A percentile compares a stretch with the other conserved stretches of the same genome.
Evolutionary conservation across 345 rosid species (phyloP).

Genomic region (Cochlearia excelsa): DNA sequence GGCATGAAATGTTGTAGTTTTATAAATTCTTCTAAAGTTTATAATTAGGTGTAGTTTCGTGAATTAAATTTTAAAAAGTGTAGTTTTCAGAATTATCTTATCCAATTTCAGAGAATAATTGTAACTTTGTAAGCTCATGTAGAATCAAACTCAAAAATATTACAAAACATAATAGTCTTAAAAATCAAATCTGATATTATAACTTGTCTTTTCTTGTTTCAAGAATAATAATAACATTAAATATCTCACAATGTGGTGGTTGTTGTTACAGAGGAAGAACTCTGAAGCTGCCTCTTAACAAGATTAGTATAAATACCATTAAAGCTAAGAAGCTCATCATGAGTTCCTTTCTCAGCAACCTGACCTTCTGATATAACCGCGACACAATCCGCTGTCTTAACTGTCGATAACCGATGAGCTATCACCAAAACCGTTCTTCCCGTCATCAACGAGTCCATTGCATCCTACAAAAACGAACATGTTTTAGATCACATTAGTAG

Average conservation of each 20-base stretch:
- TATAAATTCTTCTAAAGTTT: too few species aligned
- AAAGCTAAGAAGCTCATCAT: constrained; percentile 48
- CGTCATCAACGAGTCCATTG: constrained; percentile 90
- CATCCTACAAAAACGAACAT: constrained; percentile 52
- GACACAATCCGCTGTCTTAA: constrained; percentile 76
- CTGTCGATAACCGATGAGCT: constrained; percentile 91
- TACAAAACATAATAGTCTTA: background rate
- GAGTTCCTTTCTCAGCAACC: constrained; percentile 61
- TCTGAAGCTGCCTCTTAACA: constrained; percentile 68
- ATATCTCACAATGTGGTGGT: constrained; percentile 22
- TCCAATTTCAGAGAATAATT: too few species aligned
- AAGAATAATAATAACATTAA: constrained; percentile 4
- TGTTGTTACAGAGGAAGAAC: constrained; percentile 28
- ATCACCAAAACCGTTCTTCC: constrained; percentile 94
- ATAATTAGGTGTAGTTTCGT: too few species aligned
- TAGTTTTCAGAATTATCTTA: too few species aligned
- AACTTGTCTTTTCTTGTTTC: background rate
- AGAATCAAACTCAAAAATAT: too few species aligned
- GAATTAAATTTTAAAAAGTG: too few species aligned
- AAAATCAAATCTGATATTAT: background rate
- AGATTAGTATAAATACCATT: constrained; percentile 52
- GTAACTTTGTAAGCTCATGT: too few species aligned
- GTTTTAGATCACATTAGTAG: too few species aligned
- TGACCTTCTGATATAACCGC: constrained; percentile 86
- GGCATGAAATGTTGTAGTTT: too few species aligned